Conservation (phyloP, 78 protist genomes). For the Dictyostelium brefeldianum region DNA sequence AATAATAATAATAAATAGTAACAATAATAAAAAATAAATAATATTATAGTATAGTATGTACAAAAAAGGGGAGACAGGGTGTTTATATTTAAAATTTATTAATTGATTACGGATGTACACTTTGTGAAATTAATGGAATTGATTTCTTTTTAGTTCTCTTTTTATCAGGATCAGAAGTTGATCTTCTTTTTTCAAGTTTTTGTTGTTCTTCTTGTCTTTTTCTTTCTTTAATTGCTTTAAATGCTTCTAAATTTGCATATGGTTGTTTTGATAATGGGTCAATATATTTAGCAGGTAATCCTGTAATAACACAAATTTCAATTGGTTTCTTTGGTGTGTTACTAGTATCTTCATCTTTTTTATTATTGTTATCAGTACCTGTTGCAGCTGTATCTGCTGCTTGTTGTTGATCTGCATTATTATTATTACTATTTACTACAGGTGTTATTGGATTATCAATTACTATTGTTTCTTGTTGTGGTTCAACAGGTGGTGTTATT, state of each 20-base stretch:
- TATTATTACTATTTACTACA: too few species aligned
- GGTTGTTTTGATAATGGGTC: constrained; percentile 59
- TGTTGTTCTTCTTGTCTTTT: constrained; percentile 27
- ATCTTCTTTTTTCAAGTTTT: constrained; percentile 6
- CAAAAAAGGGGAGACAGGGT: too few species aligned
- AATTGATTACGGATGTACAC: not conserved
- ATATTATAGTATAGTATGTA: not conserved
- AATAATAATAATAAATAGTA: not conserved
- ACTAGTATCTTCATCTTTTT: not conserved
- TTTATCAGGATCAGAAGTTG: not conserved
- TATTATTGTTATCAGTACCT: not conserved
- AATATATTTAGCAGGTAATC: constrained; percentile 52
- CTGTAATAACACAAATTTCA: constrained; percentile 49
- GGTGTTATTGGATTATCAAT: not conserved
- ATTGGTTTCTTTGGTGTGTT: not conserved
- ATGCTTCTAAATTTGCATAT: constrained; percentile 45
- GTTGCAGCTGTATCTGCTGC: not conserved
- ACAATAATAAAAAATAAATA: not conserved
- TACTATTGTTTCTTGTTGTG: not conserved
- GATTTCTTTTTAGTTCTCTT: constrained; percentile 19
- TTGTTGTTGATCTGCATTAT: not conserved
- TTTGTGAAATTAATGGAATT: not conserved
- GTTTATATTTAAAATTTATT: not conserved
- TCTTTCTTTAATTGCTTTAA: constrained; percentile 1
- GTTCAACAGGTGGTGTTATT: not conserved